Base-by-base conservation (phyloP, 306 rosid genomes). In the Cucurbita moschata region DNA sequence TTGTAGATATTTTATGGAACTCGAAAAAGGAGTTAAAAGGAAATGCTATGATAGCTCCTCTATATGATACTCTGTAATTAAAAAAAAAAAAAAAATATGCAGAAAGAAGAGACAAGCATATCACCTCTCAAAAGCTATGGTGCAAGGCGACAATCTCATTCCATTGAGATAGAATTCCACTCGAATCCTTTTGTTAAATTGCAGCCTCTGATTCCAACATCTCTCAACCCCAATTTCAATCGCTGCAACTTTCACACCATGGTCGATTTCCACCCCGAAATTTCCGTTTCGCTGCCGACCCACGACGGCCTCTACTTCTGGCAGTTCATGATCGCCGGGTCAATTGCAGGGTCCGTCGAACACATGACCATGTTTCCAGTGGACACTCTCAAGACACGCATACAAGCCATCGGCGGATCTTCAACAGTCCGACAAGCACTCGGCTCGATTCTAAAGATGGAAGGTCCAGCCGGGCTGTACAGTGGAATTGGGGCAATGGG, bases 291-390 rank as follows among this genome's bases (percentile, higher is more conserved):
- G 6, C 81, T 67, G 63, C 74, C 87, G 30, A 43, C 84, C 35
- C 96, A 90, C 78, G 93, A 92, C 73, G 98, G 96, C 57, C 96
- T 90, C 50, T 81, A 71, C 54, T 92, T 83, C 83, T 88, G 91
- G 96, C 96, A 90, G 72, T 90, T 86, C 79, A 90, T 92, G 96
- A 57, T 90, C 10, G 87, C 96, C 26, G 96, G 98, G 56, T 90
- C 98, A 9, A 5, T 90, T 8, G 96, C 98, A 3, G 98, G 98
- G 35, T 75, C 79, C 37, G 71, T 86, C 5, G 96, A 90, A 51
- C 98, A 90, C 87, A 79, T 90, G 90, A 91, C 96, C 0, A 92
- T 92, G 98, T 92, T 87, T 68, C 98, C 98, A 15, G 86, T 90
- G 7, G 98, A 92, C 82, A 92, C 98, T 26, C 87, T 92, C 56